phyloP scores from a whole-genome alignment of 2,329 filamentous ascomycete genomes.

The Hymenoscyphus fructigenus region DNA sequence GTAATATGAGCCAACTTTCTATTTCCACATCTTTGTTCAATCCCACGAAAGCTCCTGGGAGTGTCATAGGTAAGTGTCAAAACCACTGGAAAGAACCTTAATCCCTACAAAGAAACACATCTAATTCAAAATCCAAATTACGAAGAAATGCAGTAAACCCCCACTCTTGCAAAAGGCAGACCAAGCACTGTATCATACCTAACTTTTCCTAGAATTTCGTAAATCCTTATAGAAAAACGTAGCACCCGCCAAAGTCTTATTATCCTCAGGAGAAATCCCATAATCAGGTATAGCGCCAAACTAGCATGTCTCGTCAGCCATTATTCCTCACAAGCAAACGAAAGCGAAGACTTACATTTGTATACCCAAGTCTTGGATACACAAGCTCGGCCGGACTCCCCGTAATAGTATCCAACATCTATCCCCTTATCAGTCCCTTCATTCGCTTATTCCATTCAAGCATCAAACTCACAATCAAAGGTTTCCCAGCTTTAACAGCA shows the following conservation, averaged over 20 bases:
- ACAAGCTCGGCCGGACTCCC: conserved; percentile 52
- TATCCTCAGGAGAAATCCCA: conserved; percentile 7
- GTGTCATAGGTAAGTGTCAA: no score
- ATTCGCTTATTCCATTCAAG: not conserved
- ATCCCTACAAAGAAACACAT: no score
- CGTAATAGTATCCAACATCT: conserved; percentile 50
- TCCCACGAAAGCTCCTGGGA: no score
- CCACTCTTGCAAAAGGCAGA: not conserved
- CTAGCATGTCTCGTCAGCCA: not conserved
- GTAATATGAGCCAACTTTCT: no score
- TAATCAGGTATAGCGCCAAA: conserved; percentile 6
- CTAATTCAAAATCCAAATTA: no score
- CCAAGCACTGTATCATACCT: not conserved
- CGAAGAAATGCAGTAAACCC: not conserved
- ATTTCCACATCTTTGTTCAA: no score
- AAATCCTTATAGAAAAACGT: conserved; percentile 7
- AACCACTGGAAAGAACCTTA: no score
- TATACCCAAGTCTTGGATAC: conserved; percentile 57
- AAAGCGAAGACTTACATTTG: conserved; percentile 38
- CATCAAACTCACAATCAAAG: conserved; percentile 54
- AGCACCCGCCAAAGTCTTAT: not conserved
- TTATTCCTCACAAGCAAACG: not conserved
- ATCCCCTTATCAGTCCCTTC: no score
- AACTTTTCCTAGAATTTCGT: not conserved
- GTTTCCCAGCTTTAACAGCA: conserved; percentile 49